Evolutionary conservation across 2,329 filamentous ascomycete species (phyloP), one percentile per base, ranked within the genome.

Genomic region (Cryphonectria japonica): DNA sequence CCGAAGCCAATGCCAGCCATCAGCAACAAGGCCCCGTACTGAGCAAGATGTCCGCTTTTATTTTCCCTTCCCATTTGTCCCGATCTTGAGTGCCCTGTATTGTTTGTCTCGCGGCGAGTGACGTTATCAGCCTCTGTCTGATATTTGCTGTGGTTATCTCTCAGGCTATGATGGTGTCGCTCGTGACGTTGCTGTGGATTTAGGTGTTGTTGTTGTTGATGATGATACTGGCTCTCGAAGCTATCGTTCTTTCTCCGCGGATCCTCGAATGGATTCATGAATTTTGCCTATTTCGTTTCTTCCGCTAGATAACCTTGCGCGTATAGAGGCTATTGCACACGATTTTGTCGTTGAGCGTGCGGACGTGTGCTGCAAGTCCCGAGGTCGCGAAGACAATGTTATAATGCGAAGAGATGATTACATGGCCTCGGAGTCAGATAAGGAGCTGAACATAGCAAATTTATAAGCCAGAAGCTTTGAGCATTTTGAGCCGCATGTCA

Each of bases 1-100:
- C 34, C 61, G 61, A 64, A 64, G 37, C 61, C 61, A 22, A 64
- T 37, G 13, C 61, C 39, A 8, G 61, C 61, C 22, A 41, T 11
- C 39, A 64, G 61, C 34, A 64, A 26, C 2, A 64, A 29, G 39
- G 39, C 39, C 14, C 61, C 61, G 61, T 46, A 64, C 1, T 46
- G 19, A 29, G n/a, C 52, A 57, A 57, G n/a, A 57, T n/a, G 52
- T 57, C 52, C 26, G 52, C 52, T n/a, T n/a, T 57, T n/a, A 3
- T 11, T 57, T 29, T 57, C 52, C n/a, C 13, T 26, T 29, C 3
- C 52, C 8, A 7, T 57, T 11, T 57, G n/a, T 7, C 52, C n/a
- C 29, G 52, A 9, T 16, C 52, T 29, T 57, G 52, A 9, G 16
- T 57, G 52, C 11, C 13, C 52, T 29, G n/a, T 57, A 29, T 57